Percentiles rank a stretch among this genome's conserved stretches.
Evolutionary conservation across 2,329 filamentous ascomycete species (phyloP).

Genomic region (Paraphaeosphaeria sporulosa): DNA sequence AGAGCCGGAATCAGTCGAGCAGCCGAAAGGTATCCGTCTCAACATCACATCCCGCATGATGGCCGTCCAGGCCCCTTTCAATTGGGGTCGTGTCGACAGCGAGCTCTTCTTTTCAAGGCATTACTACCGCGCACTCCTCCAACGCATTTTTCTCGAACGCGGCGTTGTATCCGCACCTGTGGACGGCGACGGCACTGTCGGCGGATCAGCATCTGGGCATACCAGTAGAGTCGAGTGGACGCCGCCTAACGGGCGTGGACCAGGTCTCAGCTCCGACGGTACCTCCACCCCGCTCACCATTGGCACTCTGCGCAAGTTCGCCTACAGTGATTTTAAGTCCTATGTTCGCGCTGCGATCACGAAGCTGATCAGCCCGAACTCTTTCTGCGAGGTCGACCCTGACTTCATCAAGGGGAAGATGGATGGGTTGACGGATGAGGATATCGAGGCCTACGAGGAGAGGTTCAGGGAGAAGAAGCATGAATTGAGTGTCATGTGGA

Average conservation of each 20-base stretch:
- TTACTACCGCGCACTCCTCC: conserved; percentile 88
- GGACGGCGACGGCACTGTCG: conserved; percentile 33
- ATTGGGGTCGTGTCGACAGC: conserved; percentile 85
- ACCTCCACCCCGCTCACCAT: conserved; percentile 84
- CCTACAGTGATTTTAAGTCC: conserved; percentile 75
- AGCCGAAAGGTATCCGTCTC: conserved; percentile 70
- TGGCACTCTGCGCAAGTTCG: conserved; percentile 80
- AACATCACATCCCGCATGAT: conserved; percentile 99
- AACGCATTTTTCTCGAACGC: conserved; percentile 89
- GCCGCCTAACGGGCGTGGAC: conserved; percentile 58
- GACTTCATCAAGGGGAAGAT: conserved; percentile 70
- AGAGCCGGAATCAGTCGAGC: conserved; percentile 4
- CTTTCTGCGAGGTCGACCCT: conserved; percentile 45
- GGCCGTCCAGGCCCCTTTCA: conserved; percentile 93
- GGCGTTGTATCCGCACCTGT: conserved; percentile 72
- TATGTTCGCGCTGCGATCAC: conserved; percentile 83
- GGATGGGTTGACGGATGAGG: conserved; percentile 73
- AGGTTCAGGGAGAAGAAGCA: conserved; percentile 73
- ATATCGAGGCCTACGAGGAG: conserved; percentile 74
- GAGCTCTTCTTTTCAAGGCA: conserved; percentile 90
- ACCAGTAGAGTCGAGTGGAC: conserved; percentile 45
- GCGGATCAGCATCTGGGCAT: conserved; percentile 52
- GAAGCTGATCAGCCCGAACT: conserved; percentile 65
- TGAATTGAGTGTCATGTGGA: conserved; percentile 88
- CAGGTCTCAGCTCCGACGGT: conserved; percentile 48